Conservation (phyloP, 345 rosid genomes). For the Arabis alpina region DNA sequence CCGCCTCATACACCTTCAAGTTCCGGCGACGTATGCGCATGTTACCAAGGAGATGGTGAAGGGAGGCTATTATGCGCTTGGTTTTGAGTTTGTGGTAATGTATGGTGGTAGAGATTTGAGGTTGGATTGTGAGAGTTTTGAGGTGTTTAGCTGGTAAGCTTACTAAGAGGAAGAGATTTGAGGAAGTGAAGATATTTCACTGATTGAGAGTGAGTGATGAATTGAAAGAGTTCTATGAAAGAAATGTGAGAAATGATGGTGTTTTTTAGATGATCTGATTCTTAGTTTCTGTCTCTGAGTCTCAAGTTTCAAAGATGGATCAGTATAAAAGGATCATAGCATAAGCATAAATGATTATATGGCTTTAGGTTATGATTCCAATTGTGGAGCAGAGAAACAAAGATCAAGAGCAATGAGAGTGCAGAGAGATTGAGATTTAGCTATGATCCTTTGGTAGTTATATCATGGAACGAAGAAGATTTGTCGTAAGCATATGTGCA, state of each 20-base stretch:
- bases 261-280: no score
- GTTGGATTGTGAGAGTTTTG: constrained; percentile 56
- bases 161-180: constrained; percentile 36
- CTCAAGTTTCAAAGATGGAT: not conserved
- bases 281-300: no score
- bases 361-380: not conserved
- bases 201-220: constrained; percentile 46
- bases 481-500: no score
- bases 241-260: not conserved
- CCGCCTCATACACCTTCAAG: constrained; percentile 44
- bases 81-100: constrained; percentile 54
- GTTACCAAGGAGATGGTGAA: constrained; percentile 49
- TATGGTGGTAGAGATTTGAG: constrained; percentile 49
- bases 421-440: no score
- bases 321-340: not conserved
- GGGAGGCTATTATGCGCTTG: constrained; percentile 48
- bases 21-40: constrained; percentile 50
- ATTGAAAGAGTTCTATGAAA: constrained; percentile 8
- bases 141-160: constrained; percentile 53
- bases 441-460: no score
- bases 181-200: constrained; percentile 50
- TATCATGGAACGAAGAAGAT: no score
- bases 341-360: not conserved
- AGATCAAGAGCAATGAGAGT: not conserved
- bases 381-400: not conserved